Conservation (phyloP, 176 grass and related monocot species). For the Bonia amplexicaulis region DNA sequence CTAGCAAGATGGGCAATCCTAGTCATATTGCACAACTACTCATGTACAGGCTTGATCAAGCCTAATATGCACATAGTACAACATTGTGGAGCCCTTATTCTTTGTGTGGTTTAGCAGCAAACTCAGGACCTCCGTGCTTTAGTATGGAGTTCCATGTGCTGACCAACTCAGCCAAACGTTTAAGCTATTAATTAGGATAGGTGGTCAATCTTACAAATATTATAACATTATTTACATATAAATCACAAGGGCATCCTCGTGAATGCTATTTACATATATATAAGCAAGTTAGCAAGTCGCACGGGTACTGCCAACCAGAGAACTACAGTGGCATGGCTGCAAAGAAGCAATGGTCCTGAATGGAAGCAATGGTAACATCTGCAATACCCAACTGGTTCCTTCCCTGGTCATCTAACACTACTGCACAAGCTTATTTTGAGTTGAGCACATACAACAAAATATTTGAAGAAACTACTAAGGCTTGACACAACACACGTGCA, state of each 20-base stretch:
- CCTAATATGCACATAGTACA: not conserved
- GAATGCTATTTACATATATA: not conserved
- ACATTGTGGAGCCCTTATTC: not conserved
- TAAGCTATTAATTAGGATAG: not conserved
- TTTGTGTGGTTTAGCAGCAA: conserved; percentile 1
- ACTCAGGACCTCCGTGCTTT: not conserved
- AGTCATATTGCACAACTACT: not conserved
- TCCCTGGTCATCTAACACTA: too few relatives aligned
- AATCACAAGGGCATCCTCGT: not conserved
- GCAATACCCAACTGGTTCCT: not conserved
- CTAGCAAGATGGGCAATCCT: not conserved
- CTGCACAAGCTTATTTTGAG: not conserved
- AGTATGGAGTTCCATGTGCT: not conserved
- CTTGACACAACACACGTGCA: not conserved
- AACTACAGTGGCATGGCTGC: not conserved
- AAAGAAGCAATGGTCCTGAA: not conserved
- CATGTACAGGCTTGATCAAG: not conserved
- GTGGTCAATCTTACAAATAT: not conserved
- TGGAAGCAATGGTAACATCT: not conserved
- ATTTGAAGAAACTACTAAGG: not conserved
- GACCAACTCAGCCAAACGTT: not conserved
- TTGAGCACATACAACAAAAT: not conserved
- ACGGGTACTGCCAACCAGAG: not conserved
- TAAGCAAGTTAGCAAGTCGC: not conserved
- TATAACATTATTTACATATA: not conserved